Percentiles rank a stretch among this genome's conserved stretches.
Evolutionary conservation across 2,329 filamentous ascomycete genomes (phyloP).

Genomic region (Tolypocladium paradoxum): DNA sequence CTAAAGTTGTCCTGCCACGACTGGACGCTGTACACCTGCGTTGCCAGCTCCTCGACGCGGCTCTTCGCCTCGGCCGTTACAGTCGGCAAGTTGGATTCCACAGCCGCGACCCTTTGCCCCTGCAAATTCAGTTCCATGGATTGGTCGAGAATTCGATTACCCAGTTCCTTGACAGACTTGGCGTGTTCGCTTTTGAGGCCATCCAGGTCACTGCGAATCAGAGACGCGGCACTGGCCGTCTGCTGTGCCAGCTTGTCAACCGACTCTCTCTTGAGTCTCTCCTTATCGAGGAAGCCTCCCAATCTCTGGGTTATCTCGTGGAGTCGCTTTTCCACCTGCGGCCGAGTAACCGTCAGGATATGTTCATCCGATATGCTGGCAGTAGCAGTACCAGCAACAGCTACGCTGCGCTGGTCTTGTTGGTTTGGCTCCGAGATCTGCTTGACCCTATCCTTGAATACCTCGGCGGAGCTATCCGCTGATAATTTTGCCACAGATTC

Average conservation of each 20-base stretch:
- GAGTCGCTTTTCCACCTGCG: neutral
- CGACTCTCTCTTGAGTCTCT: conserved; percentile 5
- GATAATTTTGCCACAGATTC: neutral
- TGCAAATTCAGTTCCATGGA: neutral
- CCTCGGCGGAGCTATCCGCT: neutral
- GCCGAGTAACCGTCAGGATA: conserved; percentile 1
- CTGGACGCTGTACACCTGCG: conserved; percentile 29
- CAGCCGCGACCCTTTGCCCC: neutral
- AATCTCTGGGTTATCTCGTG: conserved; percentile 3
- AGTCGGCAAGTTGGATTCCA: neutral
- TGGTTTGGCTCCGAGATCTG: neutral
- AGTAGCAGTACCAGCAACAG: neutral
- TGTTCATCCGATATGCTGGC: conserved; percentile 1
- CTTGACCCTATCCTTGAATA: neutral
- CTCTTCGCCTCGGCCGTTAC: conserved; percentile 1
- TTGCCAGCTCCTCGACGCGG: conserved; percentile 17
- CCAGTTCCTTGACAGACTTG: neutral
- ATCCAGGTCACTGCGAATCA: conserved; percentile 1
- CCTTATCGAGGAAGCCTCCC: conserved; percentile 10
- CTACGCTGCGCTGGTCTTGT: neutral
- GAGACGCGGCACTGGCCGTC: conserved; percentile 1
- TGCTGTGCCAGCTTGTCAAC: conserved; percentile 1
- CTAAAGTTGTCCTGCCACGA: conserved; percentile 37
- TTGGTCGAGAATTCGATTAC: neutral
- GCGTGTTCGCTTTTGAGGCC: neutral